A percentile compares a stretch with the other conserved stretches of the same genome.
These are phyloP conservation scores for Macrolepiota fuliginosa DNA, from an alignment of 768 basidiomycete species.

Conservation along the genomic window DNA sequence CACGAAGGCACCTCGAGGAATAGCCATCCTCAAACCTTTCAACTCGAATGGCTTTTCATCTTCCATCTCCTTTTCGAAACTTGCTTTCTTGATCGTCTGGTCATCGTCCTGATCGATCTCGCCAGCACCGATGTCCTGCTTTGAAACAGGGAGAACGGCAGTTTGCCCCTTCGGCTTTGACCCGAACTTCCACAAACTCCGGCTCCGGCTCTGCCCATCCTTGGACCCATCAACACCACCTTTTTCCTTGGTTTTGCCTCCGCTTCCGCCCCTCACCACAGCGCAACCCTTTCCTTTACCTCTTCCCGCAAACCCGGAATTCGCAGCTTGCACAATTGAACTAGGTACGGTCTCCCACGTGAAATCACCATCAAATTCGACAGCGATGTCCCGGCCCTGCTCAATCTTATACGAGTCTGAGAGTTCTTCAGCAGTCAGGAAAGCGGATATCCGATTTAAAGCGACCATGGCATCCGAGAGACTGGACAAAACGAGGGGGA, in stretches of 20 bases:
- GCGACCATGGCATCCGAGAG: conserved; percentile 51
- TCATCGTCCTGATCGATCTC: conserved; percentile 12
- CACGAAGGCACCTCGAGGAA: conserved; percentile 58
- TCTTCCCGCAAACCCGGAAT: conserved; percentile 11
- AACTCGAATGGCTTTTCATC: conserved; percentile 53
- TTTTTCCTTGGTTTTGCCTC: conserved; percentile 15
- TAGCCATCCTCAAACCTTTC: conserved; percentile 39
- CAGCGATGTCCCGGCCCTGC: conserved; percentile 30
- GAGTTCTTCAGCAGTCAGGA: conserved; percentile 56
- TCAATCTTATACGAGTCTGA: conserved; percentile 45
- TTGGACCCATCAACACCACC: neutral
- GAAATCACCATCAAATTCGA: conserved; percentile 50
- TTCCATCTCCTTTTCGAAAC: conserved; percentile 8
- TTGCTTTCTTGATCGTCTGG: neutral
- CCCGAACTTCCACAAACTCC: conserved; percentile 8
- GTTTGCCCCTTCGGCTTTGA: conserved; percentile 17
- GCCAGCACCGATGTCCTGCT: neutral
- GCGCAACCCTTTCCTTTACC: conserved; percentile 19
- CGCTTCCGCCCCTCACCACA: conserved; percentile 12
- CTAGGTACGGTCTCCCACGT: conserved; percentile 43
- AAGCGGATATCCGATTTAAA: conserved; percentile 43
- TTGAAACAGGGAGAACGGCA: conserved; percentile 1
- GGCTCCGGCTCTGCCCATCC: conserved; percentile 15
- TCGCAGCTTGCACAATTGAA: conserved; percentile 18
- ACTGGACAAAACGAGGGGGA: conserved; percentile 51